phyloP scores from a whole-genome alignment of 2,329 filamentous ascomycete genomes.

The Phialemonium atrogriseum region DNA sequence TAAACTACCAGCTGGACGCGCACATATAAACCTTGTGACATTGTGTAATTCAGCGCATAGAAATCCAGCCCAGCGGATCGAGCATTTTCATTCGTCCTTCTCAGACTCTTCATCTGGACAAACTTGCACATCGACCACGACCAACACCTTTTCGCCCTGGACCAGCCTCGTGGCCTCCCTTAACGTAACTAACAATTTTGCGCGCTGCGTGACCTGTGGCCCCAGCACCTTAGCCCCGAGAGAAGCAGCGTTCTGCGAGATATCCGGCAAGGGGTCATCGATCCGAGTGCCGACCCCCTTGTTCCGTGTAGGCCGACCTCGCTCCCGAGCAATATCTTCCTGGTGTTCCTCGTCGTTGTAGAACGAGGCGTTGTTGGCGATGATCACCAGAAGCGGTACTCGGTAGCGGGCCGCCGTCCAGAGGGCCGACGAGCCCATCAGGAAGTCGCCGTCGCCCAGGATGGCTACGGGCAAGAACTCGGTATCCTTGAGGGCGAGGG shows the following conservation, averaged over 20 bases:
- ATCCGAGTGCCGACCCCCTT: constrained; percentile 5
- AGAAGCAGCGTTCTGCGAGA: constrained; percentile 1
- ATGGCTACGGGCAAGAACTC: constrained; percentile 3
- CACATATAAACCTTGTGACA: too few species aligned
- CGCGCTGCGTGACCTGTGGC: constrained; percentile 1
- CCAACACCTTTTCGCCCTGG: background rate
- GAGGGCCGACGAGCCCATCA: constrained; percentile 5
- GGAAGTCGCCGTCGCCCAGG: constrained; percentile 6
- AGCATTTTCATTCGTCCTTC: too few species aligned
- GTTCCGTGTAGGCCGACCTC: constrained; percentile 1
- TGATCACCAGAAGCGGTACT: constrained; percentile 1
- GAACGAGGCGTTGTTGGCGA: constrained; percentile 7
- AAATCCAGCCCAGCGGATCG: too few species aligned
- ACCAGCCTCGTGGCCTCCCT: background rate
- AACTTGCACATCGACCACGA: constrained; percentile 5
- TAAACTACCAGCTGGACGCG: too few species aligned
- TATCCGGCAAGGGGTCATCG: constrained; percentile 4
- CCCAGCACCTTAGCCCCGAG: constrained; percentile 4
- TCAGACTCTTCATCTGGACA: constrained; percentile 5
- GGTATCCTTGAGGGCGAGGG: constrained; percentile 3
- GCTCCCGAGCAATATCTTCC: constrained; percentile 1
- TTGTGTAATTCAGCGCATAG: too few species aligned
- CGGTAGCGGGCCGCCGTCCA: constrained; percentile 5
- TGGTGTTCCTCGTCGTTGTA: constrained; percentile 7
- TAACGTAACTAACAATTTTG: background rate